phyloP scores from a whole-genome alignment of 208 protist genomes.

The Crithidia fasciculata region DNA sequence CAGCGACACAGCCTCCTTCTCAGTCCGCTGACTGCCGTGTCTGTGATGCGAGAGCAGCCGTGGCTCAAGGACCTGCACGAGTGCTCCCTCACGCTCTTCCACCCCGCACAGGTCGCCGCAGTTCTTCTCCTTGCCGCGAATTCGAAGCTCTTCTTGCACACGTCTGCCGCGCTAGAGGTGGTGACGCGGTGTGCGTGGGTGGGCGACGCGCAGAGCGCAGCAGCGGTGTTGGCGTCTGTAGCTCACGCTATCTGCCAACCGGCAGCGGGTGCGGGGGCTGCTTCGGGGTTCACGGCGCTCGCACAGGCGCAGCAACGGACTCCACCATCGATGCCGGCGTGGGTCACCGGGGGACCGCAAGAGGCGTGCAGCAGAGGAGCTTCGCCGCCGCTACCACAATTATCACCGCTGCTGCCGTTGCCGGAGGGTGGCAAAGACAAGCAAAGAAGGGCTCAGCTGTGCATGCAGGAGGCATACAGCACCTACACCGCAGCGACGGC shows the following conservation, averaged over 20 bases:
- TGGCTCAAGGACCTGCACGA: conserved; percentile 31
- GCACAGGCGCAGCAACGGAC: not conserved
- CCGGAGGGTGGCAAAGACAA: not conserved
- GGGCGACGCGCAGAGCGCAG: conserved; percentile 8
- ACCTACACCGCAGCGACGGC: conserved; percentile 13
- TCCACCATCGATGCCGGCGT: not conserved
- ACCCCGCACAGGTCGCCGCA: conserved; percentile 17
- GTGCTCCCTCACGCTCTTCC: conserved; percentile 12
- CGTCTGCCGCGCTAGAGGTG: conserved; percentile 9
- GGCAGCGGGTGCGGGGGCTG: too few relatives aligned
- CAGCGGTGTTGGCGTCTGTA: conserved; percentile 8
- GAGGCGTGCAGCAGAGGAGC: not conserved
- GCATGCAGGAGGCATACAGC: conserved; percentile 12
- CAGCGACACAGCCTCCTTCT: conserved; percentile 21
- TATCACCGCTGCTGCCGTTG: not conserved
- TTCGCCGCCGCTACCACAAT: not conserved
- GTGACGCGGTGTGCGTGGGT: conserved; percentile 15
- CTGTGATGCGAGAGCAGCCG: conserved; percentile 15
- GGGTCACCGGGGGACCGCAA: not conserved
- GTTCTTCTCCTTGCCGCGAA: not conserved
- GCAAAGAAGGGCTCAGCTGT: not conserved
- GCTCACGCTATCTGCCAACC: not conserved
- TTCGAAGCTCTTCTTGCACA: conserved; percentile 1
- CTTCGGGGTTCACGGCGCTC: not conserved
- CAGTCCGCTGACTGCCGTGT: not conserved